phyloP scores from a whole-genome alignment of 768 basidiomycete species.

The Xerocomus brunneocitrinus region DNA sequence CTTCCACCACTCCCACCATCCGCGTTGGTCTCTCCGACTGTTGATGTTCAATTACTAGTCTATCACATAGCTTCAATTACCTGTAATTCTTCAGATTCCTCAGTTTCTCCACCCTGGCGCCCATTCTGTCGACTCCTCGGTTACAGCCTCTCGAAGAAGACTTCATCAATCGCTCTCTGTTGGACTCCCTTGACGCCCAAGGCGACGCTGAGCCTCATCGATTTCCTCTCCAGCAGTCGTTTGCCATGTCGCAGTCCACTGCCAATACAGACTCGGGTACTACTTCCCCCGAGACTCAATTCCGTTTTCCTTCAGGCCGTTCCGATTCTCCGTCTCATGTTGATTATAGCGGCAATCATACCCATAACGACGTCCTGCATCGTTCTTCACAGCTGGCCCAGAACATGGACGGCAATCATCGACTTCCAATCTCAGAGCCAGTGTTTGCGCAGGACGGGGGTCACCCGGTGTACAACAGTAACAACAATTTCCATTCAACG shows the following conservation, averaged over 20 bases:
- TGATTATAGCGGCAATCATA: slow-evolving; percentile 34
- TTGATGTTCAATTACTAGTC: slow-evolving; percentile 39
- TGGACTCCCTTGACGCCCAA: slow-evolving; percentile 80
- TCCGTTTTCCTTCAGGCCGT: slow-evolving; percentile 45
- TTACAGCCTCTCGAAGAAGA: slow-evolving; percentile 53
- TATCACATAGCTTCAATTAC: slow-evolving; percentile 25
- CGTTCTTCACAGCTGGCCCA: slow-evolving; percentile 26
- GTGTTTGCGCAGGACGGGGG: slow-evolving; percentile 29
- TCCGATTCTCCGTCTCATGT: slow-evolving; percentile 48
- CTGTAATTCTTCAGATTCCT: slow-evolving; percentile 27
- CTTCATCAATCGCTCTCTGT: slow-evolving; percentile 78
- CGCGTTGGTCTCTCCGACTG: slow-evolving; percentile 33
- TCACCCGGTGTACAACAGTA: slow-evolving; percentile 42
- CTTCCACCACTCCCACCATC: slow-evolving; percentile 27
- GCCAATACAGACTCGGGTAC: slow-evolving; percentile 50
- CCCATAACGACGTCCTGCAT: slow-evolving; percentile 30
- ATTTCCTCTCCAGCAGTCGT: slow-evolving; percentile 32
- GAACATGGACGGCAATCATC: slow-evolving; percentile 31
- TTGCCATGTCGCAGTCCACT: slow-evolving; percentile 42
- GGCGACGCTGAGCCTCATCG: slow-evolving; percentile 71
- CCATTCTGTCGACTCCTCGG: slow-evolving; percentile 29
- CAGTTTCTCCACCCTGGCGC: slow-evolving; percentile 47
- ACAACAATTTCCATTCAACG: slow-evolving; percentile 28
- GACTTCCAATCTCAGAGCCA: slow-evolving; percentile 28
- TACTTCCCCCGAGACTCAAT: slow-evolving; percentile 51